Conservation (phyloP, 495 filamentous ascomycete species). For the Aspergillus incahuasiensis region DNA sequence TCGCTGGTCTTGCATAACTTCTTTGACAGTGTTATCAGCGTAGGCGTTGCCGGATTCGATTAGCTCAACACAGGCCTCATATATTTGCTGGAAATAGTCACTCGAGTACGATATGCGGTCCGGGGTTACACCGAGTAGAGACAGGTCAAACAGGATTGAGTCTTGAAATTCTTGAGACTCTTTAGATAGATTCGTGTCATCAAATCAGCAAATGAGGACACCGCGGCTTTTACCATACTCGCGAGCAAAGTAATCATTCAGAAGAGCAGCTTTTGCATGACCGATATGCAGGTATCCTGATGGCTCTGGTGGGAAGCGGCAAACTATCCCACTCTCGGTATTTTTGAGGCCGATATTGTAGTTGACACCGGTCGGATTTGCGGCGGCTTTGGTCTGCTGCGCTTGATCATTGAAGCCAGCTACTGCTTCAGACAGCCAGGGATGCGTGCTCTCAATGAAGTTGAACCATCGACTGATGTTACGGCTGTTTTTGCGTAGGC, state of each 20-base stretch:
- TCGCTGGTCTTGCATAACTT: slow-evolving; percentile 74
- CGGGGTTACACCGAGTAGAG: slow-evolving; percentile 78
- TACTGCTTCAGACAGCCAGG: slow-evolving; percentile 48
- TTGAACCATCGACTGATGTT: slow-evolving; percentile 87
- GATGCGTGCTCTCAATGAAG: slow-evolving; percentile 76
- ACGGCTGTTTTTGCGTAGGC: slow-evolving; percentile 73
- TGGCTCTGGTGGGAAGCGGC: slow-evolving; percentile 92
- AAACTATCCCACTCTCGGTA: slow-evolving; percentile 87
- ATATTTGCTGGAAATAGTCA: slow-evolving; percentile 87
- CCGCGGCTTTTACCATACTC: slow-evolving; percentile 83
- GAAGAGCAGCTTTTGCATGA: slow-evolving; percentile 85
- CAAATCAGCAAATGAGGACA: slow-evolving; percentile 75
- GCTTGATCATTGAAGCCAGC: slow-evolving; percentile 56
- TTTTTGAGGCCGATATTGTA: slow-evolving; percentile 88
- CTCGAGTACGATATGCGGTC: slow-evolving; percentile 77
- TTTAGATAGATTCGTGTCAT: slow-evolving; percentile 91
- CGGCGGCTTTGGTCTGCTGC: slow-evolving; percentile 61
- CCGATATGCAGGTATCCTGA: slow-evolving; percentile 94
- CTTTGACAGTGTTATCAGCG: slow-evolving; percentile 82
- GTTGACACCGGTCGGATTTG: slow-evolving; percentile 76
- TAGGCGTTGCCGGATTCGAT: slow-evolving; percentile 85
- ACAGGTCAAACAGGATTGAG: slow-evolving; percentile 79
- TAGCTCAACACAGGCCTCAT: slow-evolving; percentile 68
- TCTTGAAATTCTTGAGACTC: slow-evolving; percentile 92
- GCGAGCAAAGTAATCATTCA: slow-evolving; percentile 93